Evolutionary conservation across 176 grass and related monocot species (phyloP).

Genomic region (Triticum aestivum): IWGSC_CS_RefSeq_v2.1 NC_057814.1:551136745-551137244

Average conservation of each 20-base stretch:
- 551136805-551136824: constrained; percentile 62
- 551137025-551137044: constrained; percentile 31
- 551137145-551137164: not conserved
- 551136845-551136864: not conserved
- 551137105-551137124: too few species aligned
- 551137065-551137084: constrained; percentile 24
- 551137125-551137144: too few species aligned
- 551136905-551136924: constrained; percentile 54
- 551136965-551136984: constrained; percentile 26
- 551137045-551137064: constrained; percentile 32
- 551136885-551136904: constrained; percentile 51
- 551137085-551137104: too few species aligned
- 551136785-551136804: constrained; percentile 59
- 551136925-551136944: constrained; percentile 64
- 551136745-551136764: constrained; percentile 14
- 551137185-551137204: too few species aligned
- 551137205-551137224: too few species aligned
- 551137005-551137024: not conserved
- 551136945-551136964: constrained; percentile 35
- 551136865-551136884: not conserved
- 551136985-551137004: not conserved
- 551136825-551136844: constrained; percentile 45
- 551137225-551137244: too few species aligned
- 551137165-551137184: too few species aligned
- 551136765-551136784: constrained; percentile 36